Percentiles rank a stretch among this genome's conserved stretches.
Conservation (phyloP, 2,329 filamentous ascomycete genomes). For the Fusarium sp. region DNA sequence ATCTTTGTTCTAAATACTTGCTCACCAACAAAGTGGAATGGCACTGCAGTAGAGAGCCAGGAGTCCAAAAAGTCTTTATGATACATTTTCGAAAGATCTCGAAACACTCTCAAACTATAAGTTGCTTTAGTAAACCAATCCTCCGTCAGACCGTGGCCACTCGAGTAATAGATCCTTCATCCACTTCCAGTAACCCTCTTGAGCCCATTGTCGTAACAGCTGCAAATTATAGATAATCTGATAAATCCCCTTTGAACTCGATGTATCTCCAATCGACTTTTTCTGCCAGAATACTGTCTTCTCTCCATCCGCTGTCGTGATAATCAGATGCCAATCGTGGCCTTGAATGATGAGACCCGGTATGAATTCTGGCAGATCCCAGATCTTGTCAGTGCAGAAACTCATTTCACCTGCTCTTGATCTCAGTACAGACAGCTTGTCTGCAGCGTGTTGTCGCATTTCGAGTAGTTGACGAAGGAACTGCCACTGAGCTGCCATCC, state of each 20-base stretch:
- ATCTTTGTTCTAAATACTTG: no score
- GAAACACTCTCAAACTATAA: no score
- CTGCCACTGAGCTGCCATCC: conserved; percentile 19
- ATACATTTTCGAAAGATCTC: no score
- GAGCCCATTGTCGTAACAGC: conserved; percentile 5
- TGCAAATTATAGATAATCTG: conserved; percentile 10
- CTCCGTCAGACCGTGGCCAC: neutral
- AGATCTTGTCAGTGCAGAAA: neutral
- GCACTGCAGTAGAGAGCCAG: no score
- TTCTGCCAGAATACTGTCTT: conserved; percentile 26
- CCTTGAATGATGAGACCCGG: conserved; percentile 16
- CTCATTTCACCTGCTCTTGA: neutral
- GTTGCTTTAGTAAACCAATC: no score
- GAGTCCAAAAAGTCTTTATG: no score
- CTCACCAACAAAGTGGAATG: no score
- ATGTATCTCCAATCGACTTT: conserved; percentile 5
- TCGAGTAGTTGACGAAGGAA: conserved; percentile 4
- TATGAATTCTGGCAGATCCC: conserved; percentile 9
- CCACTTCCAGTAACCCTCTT: conserved; percentile 12
- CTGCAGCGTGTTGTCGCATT: neutral
- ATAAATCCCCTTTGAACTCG: conserved; percentile 14
- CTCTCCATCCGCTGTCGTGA: conserved; percentile 3
- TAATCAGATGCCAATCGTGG: conserved; percentile 15
- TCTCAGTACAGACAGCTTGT: neutral
- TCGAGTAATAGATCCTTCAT: neutral